Evolutionary conservation across 2,329 filamentous ascomycete species (phyloP), one percentile per base, ranked within the genome.

Genomic region (Aspergillus sp.): DNA sequence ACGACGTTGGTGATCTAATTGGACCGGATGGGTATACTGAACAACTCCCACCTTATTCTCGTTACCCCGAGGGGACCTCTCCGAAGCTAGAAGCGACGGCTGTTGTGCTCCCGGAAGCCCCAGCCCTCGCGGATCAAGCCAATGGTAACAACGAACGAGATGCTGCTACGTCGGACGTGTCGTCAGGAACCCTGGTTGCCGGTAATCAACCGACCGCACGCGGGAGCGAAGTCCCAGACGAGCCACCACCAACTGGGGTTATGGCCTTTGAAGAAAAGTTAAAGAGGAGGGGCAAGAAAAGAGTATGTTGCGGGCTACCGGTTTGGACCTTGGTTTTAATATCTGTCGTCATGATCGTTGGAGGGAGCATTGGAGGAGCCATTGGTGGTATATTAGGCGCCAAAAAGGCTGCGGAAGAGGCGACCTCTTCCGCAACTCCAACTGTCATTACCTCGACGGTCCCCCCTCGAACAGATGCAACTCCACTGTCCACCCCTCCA

Each of bases 21-120:
- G 92, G 92, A 1, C 90, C 89, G 0, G 86, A 96, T 67, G 93
- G 93, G 1, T 92, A 97, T 69, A 88, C 89, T 1, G 93, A 98
- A 74, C 91, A 96, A 72, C 78, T 97, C 17, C 93, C 93, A 12
- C 93, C 93, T 0, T 98, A 98, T 70, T 90, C 91, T 13, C 83
- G 91, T 71, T 97, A 96, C 73, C 91, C 93, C 2, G 90, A 96
- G 52, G 89, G 91, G 56, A 79, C 87, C 76, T 74, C 83, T 70
- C 69, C 83, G 73, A 80, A 91, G 83, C 67, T 69, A 2, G 76
- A 78, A 24, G 77, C 76, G 24, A 58, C 63, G n/a, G 57, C 55
- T 44, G 66, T 68, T 52, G 56, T 58, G 26, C 60, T 65, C 26
- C 58, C 62, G 41, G 66, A 65, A 60, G 59, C 64, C 34, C 62